phyloP scores from a whole-genome alignment of 257 asterid species.

The Salvia hispanica region DNA sequence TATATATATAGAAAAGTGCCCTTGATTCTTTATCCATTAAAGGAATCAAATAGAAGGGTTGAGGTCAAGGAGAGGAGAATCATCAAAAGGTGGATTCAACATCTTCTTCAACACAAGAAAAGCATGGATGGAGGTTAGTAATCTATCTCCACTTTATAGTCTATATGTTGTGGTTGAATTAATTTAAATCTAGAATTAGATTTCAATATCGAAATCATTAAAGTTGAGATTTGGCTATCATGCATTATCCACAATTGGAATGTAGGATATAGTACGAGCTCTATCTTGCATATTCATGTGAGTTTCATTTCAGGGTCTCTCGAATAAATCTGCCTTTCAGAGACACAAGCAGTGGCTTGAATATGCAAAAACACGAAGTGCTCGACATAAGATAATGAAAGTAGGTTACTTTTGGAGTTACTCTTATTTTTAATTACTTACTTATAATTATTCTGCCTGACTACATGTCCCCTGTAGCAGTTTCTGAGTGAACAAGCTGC shows the following conservation, averaged over 20 bases:
- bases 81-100: no score
- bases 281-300: constrained; percentile 23
- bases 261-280: background rate
- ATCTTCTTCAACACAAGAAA: no score
- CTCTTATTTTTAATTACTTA: background rate
- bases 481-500: constrained; percentile 93
- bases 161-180: no score
- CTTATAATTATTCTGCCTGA: background rate
- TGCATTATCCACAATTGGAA: background rate
- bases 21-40: no score
- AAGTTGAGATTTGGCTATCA: no score
- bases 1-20: no score
- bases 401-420: constrained; percentile 40
- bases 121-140: no score
- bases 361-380: constrained; percentile 96
- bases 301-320: constrained; percentile 63
- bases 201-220: no score
- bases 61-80: no score
- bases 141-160: no score
- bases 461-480: constrained; percentile 44
- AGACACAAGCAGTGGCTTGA: constrained; percentile 93
- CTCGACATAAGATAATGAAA: constrained; percentile 92
- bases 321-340: constrained; percentile 86
- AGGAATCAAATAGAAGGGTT: no score
- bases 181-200: no score